Evolutionary conservation across 805 yeast genomes (phyloP).

Genomic region (Helenozyma rhizophorensis): DNA sequence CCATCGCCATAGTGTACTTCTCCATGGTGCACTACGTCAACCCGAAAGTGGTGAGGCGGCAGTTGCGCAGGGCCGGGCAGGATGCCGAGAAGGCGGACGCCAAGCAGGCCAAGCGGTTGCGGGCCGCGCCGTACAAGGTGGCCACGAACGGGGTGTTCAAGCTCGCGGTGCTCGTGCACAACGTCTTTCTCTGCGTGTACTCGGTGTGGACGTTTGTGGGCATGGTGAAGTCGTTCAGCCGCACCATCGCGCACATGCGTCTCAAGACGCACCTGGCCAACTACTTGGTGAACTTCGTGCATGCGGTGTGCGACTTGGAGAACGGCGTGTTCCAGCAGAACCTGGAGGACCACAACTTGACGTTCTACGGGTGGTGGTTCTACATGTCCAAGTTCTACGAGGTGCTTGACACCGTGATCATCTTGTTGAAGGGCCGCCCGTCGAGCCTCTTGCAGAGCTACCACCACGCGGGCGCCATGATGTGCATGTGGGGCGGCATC

Average conservation of each 20-base stretch:
- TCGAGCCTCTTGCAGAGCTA: constrained; percentile 66
- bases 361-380: constrained; percentile 60
- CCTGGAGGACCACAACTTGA: constrained; percentile 32
- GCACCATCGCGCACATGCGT: constrained; percentile 25
- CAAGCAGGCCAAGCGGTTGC: constrained; percentile 32
- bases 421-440: constrained; percentile 62
- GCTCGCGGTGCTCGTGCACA: constrained; percentile 55
- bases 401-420: constrained; percentile 63
- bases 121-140: constrained; percentile 51
- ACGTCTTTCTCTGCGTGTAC: constrained; percentile 57
- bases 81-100: constrained; percentile 14
- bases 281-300: constrained; percentile 48
- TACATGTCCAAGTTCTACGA: constrained; percentile 70
- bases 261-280: constrained; percentile 14
- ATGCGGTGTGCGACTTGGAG: constrained; percentile 55
- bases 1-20: constrained; percentile 57
- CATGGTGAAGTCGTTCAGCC: constrained; percentile 50
- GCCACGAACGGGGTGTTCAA: constrained; percentile 46
- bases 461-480: constrained; percentile 77
- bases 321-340: constrained; percentile 51
- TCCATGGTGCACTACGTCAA: constrained; percentile 53
- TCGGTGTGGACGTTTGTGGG: constrained; percentile 69
- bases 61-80: constrained; percentile 29
- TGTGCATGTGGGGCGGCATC: constrained; percentile 78
- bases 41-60: constrained; percentile 43